Percentiles rank a stretch among this genome's conserved stretches.
Evolutionary conservation across 495 filamentous ascomycete genomes (phyloP).

Genomic region (Aspergillus leporis): DNA sequence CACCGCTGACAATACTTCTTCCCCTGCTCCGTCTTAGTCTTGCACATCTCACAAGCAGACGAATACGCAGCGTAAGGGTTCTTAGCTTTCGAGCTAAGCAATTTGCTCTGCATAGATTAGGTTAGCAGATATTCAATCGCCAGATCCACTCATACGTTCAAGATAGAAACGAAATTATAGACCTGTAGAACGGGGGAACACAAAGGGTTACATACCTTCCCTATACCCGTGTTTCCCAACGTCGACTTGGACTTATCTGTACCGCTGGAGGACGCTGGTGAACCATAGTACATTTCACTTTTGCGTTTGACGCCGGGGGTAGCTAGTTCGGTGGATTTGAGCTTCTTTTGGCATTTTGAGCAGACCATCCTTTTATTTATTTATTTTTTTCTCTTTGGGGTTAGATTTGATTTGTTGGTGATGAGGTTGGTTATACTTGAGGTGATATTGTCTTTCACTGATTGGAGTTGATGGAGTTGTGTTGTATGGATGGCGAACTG

Average conservation of each 20-base stretch:
- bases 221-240: slow-evolving; percentile 40
- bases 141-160: not conserved
- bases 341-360: slow-evolving; percentile 63
- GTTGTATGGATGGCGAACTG: not conserved
- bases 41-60: slow-evolving; percentile 60
- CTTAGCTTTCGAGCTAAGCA: slow-evolving; percentile 65
- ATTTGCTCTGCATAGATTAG: slow-evolving; percentile 54
- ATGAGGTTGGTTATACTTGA: slow-evolving; percentile 1
- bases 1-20: slow-evolving; percentile 64
- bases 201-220: slow-evolving; percentile 30
- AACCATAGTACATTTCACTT: slow-evolving; percentile 72
- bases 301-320: slow-evolving; percentile 71
- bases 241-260: slow-evolving; percentile 42
- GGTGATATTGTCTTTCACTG: not conserved
- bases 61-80: slow-evolving; percentile 71
- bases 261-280: slow-evolving; percentile 55
- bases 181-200: not conserved
- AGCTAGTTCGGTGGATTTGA: slow-evolving; percentile 62
- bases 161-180: not conserved
- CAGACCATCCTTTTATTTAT: slow-evolving; percentile 60
- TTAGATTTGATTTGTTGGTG: slow-evolving; percentile 1
- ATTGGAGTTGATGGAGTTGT: no score
- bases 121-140: slow-evolving; percentile 12
- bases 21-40: slow-evolving; percentile 64
- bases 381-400: slow-evolving; percentile 4